Evolutionary conservation across 345 rosid species (phyloP), one percentile per base, ranked within the genome.

Genomic region (Brassica rapa): DNA sequence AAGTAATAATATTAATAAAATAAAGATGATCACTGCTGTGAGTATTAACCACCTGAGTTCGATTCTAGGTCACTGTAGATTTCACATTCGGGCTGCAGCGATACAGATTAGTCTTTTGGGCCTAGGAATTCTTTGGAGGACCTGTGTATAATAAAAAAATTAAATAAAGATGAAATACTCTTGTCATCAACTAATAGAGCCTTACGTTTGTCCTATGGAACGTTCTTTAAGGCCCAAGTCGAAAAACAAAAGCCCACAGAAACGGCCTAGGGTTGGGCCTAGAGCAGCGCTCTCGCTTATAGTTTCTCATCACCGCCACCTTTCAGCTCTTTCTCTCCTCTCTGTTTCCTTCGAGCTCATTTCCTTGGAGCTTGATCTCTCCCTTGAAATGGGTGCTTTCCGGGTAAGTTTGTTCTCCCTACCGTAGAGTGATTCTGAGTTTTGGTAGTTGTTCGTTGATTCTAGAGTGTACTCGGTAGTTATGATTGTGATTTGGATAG

Each of bases 311-410:
- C 33, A 23, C 15, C 72, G 72, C 68, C 77, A 27, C 77, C 53
- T 35, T 21, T 8, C 68, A 10, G 12, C 46, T 39, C 29, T 72
- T 35, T 5, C 62, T 32, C 55, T 46, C 16, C 55, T 46, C 71
- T 73, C 62, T 4, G 27, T 56, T 3, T 71, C 67, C 30, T 16
- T 27, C 51, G 11, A 12, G 51, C 51, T 43, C 15, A 43, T 19
- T 56, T 78, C 35, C 9, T 71, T 7, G n/a, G 73, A 78, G 73
- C 63, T 72, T 79, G 21, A 73, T 33, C 78, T 73, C 72, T 19
- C 72, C 30, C 10, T 39, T 4, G 32, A 70, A 74, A 80, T 80
- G 80, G 79, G 9, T 65, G 55, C 57, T 23, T 80, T 75, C 68
- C 70, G 80, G 71, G 80, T 80, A 70, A 75, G 76, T 51, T 67